These are phyloP conservation scores for Pharus latifolius DNA, from an alignment of 176 grass and related monocot genomes.

Conservation along the genomic window DNA sequence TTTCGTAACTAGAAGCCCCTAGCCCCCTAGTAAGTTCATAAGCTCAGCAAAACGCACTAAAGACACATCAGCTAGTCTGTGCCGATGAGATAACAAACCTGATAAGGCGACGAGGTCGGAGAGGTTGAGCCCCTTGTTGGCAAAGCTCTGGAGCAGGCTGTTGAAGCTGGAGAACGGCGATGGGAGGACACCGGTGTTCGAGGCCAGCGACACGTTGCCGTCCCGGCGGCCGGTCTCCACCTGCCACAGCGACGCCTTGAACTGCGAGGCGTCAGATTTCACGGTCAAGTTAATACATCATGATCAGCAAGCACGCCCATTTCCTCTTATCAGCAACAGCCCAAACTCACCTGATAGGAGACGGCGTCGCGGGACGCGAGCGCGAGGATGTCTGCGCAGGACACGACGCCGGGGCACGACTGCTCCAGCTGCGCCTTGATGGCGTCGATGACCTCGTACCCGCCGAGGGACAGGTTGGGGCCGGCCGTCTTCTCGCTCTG, in stretches of 20 bases:
- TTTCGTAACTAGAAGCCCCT: too few relatives aligned
- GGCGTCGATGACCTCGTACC: constrained; percentile 69
- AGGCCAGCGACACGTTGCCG: constrained; percentile 19
- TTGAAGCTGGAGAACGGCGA: constrained; percentile 11
- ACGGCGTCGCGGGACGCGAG: constrained; percentile 57
- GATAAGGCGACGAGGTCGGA: constrained; percentile 40
- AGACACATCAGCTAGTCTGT: too few relatives aligned
- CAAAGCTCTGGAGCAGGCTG: constrained; percentile 12
- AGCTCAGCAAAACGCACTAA: too few relatives aligned
- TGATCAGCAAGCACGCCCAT: too few relatives aligned
- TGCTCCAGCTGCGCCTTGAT: constrained; percentile 45
- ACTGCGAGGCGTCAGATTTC: too few relatives aligned
- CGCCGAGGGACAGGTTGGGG: constrained; percentile 35
- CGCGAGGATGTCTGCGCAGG: constrained; percentile 50
- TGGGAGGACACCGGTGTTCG: constrained; percentile 20
- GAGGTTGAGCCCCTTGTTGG: constrained; percentile 25
- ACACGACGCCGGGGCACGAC: constrained; percentile 28
- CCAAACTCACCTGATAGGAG: too few relatives aligned
- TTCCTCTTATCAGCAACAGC: too few relatives aligned
- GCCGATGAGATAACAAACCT: neutral
- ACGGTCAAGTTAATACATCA: too few relatives aligned
- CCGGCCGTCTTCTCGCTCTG: constrained; percentile 48
- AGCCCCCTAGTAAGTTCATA: too few relatives aligned
- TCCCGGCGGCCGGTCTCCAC: constrained; percentile 46
- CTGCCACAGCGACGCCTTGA: constrained; percentile 34